Percentiles rank a stretch among this genome's conserved stretches.
These are phyloP conservation scores for Pleurotus giganteus DNA, from an alignment of 768 basidiomycete genomes.

Conservation along the genomic window DNA sequence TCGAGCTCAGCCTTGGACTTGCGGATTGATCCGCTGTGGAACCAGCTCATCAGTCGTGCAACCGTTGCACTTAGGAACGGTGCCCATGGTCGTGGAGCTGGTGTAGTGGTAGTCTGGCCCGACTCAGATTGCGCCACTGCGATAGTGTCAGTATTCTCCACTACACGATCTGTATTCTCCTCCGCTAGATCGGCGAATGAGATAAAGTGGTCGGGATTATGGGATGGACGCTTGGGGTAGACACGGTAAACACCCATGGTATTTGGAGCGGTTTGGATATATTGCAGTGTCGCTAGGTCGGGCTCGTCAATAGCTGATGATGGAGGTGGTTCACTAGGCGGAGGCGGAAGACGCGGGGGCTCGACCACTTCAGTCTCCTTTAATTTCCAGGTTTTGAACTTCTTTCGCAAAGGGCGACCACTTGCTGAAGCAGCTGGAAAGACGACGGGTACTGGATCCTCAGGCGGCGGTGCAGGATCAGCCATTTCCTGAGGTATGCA, in stretches of 20 bases:
- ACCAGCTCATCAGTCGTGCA: slow-evolving; percentile 29
- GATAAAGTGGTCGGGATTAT: slow-evolving; percentile 3
- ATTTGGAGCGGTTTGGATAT: slow-evolving; percentile 8
- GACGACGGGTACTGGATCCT: background rate
- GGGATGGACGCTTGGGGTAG: background rate
- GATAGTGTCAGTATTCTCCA: background rate
- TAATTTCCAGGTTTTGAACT: background rate
- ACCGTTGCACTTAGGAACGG: slow-evolving; percentile 24
- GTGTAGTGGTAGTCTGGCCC: slow-evolving; percentile 18
- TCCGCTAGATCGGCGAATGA: slow-evolving; percentile 16
- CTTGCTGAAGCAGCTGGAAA: background rate
- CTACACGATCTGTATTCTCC: slow-evolving; percentile 4
- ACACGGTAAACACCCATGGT: slow-evolving; percentile 2
- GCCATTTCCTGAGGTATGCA: background rate
- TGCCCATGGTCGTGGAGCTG: slow-evolving; percentile 12
- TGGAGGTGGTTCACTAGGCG: background rate
- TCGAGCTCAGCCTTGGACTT: slow-evolving; percentile 28
- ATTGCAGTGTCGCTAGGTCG: background rate
- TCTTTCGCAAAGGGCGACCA: background rate
- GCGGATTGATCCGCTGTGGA: slow-evolving; percentile 21
- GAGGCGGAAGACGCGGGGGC: background rate
- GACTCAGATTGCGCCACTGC: slow-evolving; percentile 1
- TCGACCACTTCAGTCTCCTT: background rate
- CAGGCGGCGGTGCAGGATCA: background rate
- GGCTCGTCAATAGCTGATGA: background rate